Evolutionary conservation across 768 basidiomycete species (phyloP), one percentile per base, ranked within the genome.

Genomic region (Kondoa subrosea): DNA sequence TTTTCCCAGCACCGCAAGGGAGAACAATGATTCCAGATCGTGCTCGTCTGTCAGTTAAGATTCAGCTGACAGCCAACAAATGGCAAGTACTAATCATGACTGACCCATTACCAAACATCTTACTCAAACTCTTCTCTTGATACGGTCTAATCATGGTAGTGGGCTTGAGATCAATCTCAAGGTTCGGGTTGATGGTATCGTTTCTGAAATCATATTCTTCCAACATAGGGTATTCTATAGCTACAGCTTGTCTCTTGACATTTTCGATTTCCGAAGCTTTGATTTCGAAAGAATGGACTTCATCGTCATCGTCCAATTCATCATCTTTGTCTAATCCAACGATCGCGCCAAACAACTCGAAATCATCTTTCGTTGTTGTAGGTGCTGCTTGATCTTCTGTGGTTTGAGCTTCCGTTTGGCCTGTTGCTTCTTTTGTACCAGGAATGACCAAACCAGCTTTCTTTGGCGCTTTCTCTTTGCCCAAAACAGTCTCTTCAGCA

Each of bases 171-270:
- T 99, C 95, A 67, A 99, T 99, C 75, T 99, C 95, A 58, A 99
- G 82, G 77, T 96, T 93, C 31, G 95, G 84, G 75, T 99, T 99
- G 72, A 91, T 80, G 0, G 89, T 91, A 76, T 99, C 95, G 75
- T 97, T 93, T 57, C 92, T 82, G 81, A 97, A 99, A 77, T 99
- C 95, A 75, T 99, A 99, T 78, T 99, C 95, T 77, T 99, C 95
- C 57, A 99, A 81, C 85, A 96, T 95, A 4, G 95, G 95, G 72
- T 92, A 90, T 75, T 97, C 91, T 50, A 97, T 82, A 73, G 95
- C 93, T 74, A 91, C 91, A 76, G 95, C 97, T 40, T 91, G 86
- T 73, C 89, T 88, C 79, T 97, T 93, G 70, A 99, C 91, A 71
- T 89, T 88, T 77, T 99, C 95, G 71, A 99, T 95, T 77, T 89